A percentile compares a stretch with the other conserved stretches of the same genome.
phyloP scores from a whole-genome alignment of 2,329 filamentous ascomycete species.

The Ceratocystis cubensis region DNA sequence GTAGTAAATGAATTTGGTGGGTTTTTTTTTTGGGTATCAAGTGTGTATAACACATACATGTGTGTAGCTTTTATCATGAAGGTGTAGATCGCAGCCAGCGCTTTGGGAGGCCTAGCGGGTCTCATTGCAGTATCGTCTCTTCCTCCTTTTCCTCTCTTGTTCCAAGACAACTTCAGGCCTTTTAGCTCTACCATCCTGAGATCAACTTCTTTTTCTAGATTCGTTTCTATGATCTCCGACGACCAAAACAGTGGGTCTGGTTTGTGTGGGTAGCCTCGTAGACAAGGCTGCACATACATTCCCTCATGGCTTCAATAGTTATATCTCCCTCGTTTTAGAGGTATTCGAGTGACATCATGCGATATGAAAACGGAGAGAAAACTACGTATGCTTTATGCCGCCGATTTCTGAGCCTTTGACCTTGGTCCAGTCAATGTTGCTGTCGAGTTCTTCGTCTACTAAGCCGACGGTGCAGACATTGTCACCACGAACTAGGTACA shows the following conservation, averaged over 20 bases:
- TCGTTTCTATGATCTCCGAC: background rate
- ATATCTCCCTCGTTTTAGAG: background rate
- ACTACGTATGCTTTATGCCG: conserved; percentile 57
- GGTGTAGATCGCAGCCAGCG: background rate
- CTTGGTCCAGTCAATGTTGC: conserved; percentile 82
- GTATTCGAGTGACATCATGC: background rate
- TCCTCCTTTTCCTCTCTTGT: background rate
- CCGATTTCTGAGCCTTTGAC: conserved; percentile 77
- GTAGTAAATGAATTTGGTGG: background rate
- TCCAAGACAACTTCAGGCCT: background rate
- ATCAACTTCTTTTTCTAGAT: background rate
- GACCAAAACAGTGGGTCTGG: background rate
- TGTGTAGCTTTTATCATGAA: conserved; percentile 2
- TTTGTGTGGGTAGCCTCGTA: background rate
- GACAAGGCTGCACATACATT: background rate
- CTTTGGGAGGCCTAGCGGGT: background rate
- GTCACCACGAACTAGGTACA: conserved; percentile 88
- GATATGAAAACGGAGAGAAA: background rate
- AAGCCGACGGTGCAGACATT: conserved; percentile 85
- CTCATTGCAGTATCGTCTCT: background rate
- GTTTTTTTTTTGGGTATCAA: conserved; percentile 13
- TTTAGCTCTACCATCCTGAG: background rate
- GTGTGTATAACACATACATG: conserved; percentile 6
- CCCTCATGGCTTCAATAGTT: background rate
- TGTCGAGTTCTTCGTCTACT: conserved; percentile 80